Base-by-base conservation (phyloP, 441 rosid genomes). In the Gossypium trilobum region DNA sequence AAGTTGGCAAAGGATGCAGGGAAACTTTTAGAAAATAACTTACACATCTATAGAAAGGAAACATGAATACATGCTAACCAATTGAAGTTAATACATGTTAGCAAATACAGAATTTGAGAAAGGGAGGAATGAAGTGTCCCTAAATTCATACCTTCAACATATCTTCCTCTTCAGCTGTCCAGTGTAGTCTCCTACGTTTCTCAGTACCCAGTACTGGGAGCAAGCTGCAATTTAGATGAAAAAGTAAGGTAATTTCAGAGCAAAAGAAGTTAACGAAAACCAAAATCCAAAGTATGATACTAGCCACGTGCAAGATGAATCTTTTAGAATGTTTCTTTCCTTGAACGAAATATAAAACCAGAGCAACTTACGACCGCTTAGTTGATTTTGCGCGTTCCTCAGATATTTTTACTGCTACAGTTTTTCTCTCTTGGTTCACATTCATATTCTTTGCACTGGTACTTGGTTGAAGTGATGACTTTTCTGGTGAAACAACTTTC, bases 111-210 rank as follows among this genome's bases (percentile, higher is more conserved):
- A 68, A 14, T 54, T 19, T 54, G 5, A 33, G 19, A 50, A 55
- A 22, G 10, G 70, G 11, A 20, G 31, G 5, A 33, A 69, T 2
- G 17, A 10, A 10, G 29, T 54, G 61, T 33, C 19, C 29, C 0
- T 7, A 68, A 76, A 55, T 63, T 64, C 82, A 61, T 78, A 84
- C 91, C 88, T 52, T 75, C 27, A 86, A 77, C 86, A 82, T 84
- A 36, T 80, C 79, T 77, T 84, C 95, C 72, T 89, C 97, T 67
- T 81, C 86, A 33, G 79, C 62, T 20, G 76, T 83, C 93, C 92
- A 91, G 25, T 66, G 27, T 9, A 73, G 25, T 69, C 87, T 81
- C 78, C 77, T 85, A 14, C 88, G 83, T 81, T 79, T 87, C 69
- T 29, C 87, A 19, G 44, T 68, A 61, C 55, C 19, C 78, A 72